Evolutionary conservation across 768 basidiomycete species (phyloP), one percentile per base, ranked within the genome.

Genomic region (Rhizopogon sp.): DNA sequence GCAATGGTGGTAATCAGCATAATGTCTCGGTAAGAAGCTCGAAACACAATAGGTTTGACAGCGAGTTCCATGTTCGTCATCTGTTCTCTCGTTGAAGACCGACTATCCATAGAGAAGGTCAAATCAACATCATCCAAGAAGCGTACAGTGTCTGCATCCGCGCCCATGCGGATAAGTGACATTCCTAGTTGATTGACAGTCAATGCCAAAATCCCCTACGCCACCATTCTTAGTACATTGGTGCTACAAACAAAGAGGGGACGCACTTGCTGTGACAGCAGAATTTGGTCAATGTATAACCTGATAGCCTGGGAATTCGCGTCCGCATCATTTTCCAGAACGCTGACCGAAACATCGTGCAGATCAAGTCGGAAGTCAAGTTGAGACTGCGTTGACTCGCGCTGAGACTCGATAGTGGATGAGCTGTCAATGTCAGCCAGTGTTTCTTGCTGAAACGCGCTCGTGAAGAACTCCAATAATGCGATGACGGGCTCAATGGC

Each of bases 21-120:
- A 67, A 98, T 91, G 66, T 99, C 97, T 17, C 92, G 83, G 64
- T 94, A 93, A 0, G 96, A 98, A n/a, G 93, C 93, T 25, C 97
- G 82, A 68, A 99, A 87, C 52, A 98, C 81, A 60, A 99, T 80
- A 2, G 94, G 88, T 57, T 90, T 87, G 25, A 84, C 73, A 16
- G 79, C 75, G n/a, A 94, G 66, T 65, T 97, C 94, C 56, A 98
- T 87, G 63, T 78, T 92, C 9, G 88, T 87, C 74, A 85, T 86
- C 59, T 87, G 83, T 50, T 88, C 84, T 11, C 71, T 76, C n/a
- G 81, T 78, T 33, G 88, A 79, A 37, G 74, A 71, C n/a, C 90
- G 85, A 58, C 79, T 91, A 69, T 98, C 95, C 55, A 97, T 72
- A 8, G 94, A 88, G 43, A 96, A 76, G 0, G 93, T 90, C 45